Percentiles rank a stretch among this genome's conserved stretches.
phyloP scores from a whole-genome alignment of 805 yeast species.

The Candida alai region DNA sequence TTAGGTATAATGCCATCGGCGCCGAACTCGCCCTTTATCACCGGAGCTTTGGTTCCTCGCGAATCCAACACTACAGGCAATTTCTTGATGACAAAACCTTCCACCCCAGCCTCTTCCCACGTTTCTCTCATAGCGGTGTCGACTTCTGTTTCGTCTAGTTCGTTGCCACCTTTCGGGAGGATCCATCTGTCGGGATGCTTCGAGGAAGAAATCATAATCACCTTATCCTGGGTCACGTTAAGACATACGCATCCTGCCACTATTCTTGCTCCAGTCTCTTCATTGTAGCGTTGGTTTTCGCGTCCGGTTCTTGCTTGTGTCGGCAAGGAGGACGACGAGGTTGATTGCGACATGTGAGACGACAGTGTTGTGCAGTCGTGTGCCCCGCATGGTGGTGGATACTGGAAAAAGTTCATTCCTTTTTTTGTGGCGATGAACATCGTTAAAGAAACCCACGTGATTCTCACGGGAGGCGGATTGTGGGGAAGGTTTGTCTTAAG shows the following conservation, averaged over 20 bases:
- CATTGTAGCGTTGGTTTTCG: slow-evolving; percentile 55
- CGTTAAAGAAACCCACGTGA: no score
- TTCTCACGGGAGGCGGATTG: no score
- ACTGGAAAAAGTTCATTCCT: no score
- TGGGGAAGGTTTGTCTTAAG: no score
- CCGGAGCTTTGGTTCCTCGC: slow-evolving; percentile 38
- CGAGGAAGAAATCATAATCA: slow-evolving; percentile 75
- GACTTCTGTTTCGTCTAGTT: slow-evolving; percentile 63
- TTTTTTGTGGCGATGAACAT: no score
- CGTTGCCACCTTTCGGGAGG: slow-evolving; percentile 95
- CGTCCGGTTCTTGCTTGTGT: slow-evolving; percentile 51
- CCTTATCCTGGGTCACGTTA: slow-evolving; percentile 51
- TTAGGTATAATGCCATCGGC: slow-evolving; percentile 52
- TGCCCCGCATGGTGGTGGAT: no score
- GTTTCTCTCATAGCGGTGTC: slow-evolving; percentile 79
- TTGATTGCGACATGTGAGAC: slow-evolving; percentile 7
- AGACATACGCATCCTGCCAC: slow-evolving; percentile 92
- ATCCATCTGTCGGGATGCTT: slow-evolving; percentile 74
- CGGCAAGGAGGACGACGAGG: no score
- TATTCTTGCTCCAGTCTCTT: slow-evolving; percentile 66
- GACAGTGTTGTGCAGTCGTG: no score
- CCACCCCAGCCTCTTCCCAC: slow-evolving; percentile 97
- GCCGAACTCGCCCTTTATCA: slow-evolving; percentile 28
- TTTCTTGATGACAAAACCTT: slow-evolving; percentile 52
- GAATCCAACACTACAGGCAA: slow-evolving; percentile 68